Conservation (phyloP, 2,329 filamentous ascomycete genomes). For the Massarina eburnea region DNA sequence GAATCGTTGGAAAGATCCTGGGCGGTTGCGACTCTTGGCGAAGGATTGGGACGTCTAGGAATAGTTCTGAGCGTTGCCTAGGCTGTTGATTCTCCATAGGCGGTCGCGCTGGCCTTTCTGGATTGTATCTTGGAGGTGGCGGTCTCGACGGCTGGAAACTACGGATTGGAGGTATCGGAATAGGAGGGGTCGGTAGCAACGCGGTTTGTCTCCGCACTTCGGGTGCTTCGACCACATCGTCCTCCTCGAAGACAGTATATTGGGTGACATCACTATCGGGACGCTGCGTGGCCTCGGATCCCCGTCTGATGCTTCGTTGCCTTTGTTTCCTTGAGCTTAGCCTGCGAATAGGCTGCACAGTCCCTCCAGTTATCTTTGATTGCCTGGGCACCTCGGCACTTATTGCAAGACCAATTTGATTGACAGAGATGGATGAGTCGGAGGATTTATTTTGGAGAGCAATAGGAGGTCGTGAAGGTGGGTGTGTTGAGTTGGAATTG, state of each 20-base stretch:
- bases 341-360: conserved; percentile 5
- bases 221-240: conserved; percentile 15
- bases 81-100: conserved; percentile 5
- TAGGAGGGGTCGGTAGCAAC: conserved; percentile 33
- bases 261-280: conserved; percentile 37
- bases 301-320: conserved; percentile 9
- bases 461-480: conserved; percentile 23
- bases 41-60: conserved; percentile 33
- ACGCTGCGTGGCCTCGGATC: conserved; percentile 14
- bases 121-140: conserved; percentile 12
- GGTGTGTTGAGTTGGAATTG: conserved; percentile 14
- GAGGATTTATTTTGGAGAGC: conserved; percentile 23
- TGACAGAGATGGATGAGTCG: conserved; percentile 25
- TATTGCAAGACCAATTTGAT: conserved; percentile 43
- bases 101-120: not conserved
- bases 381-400: conserved; percentile 37
- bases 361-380: conserved; percentile 12
- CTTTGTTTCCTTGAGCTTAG: conserved; percentile 8
- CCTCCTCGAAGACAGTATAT: conserved; percentile 44
- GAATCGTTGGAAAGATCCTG: conserved; percentile 7
- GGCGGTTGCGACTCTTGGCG: conserved; percentile 29
- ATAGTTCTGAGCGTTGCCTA: conserved; percentile 28
- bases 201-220: conserved; percentile 28
- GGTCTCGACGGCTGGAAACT: conserved; percentile 32
- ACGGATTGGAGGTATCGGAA: conserved; percentile 38